Percentiles rank a stretch among this genome's conserved stretches.
Evolutionary conservation across 2,329 filamentous ascomycete genomes (phyloP).

Genomic region (Fusarium marasasianum): DNA sequence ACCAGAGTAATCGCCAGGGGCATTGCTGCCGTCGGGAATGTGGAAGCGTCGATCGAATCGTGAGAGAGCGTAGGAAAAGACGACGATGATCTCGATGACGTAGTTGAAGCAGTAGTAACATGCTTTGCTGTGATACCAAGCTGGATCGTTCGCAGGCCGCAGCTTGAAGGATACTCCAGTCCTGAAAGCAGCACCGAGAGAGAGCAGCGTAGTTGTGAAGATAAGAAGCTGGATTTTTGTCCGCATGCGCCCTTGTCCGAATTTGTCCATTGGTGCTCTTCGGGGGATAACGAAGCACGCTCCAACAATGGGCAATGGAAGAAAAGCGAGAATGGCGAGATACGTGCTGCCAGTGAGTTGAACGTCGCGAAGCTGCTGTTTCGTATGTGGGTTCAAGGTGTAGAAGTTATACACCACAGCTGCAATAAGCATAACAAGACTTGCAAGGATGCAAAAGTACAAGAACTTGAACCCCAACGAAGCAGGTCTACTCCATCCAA

Average conservation of each 20-base stretch:
- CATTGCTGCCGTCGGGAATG: conserved; percentile 74
- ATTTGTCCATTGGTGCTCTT: conserved; percentile 56
- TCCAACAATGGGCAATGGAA: conserved; percentile 66
- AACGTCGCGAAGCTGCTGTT: conserved; percentile 66
- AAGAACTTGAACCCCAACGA: conserved; percentile 64
- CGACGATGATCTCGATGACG: conserved; percentile 74
- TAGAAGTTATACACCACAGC: conserved; percentile 73
- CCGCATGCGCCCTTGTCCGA: conserved; percentile 71
- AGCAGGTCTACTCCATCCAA: conserved; percentile 73
- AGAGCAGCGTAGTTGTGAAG: conserved; percentile 66
- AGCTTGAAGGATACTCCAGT: conserved; percentile 65
- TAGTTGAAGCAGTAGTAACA: conserved; percentile 87
- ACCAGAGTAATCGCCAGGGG: conserved; percentile 60
- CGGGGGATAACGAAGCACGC: conserved; percentile 62
- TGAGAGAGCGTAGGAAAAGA: conserved; percentile 71
- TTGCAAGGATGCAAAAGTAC: conserved; percentile 65
- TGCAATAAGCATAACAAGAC: conserved; percentile 73
- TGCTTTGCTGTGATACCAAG: conserved; percentile 76
- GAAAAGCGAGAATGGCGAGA: conserved; percentile 64
- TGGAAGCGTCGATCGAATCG: conserved; percentile 81
- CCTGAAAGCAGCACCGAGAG: conserved; percentile 76
- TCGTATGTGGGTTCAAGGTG: conserved; percentile 64
- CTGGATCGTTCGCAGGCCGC: conserved; percentile 62
- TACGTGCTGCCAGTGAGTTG: conserved; percentile 74
- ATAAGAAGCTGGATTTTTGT: conserved; percentile 74